Conservation (phyloP, 176 grass and related monocot genomes). For the Avena atlantica region DNA sequence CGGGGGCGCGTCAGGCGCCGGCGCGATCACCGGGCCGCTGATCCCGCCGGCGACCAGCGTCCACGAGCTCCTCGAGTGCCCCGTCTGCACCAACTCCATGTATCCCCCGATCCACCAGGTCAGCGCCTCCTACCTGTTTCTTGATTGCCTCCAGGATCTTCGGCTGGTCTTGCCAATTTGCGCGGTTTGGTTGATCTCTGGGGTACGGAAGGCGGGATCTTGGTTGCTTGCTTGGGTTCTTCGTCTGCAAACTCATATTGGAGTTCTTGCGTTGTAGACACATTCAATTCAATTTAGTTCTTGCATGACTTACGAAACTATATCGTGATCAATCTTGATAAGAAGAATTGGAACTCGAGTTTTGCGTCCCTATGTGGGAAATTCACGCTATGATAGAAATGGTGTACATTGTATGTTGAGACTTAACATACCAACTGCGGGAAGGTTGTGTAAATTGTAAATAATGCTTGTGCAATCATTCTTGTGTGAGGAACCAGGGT, state of each 20-base stretch:
- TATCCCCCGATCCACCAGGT: constrained; percentile 99
- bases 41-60: constrained; percentile 62
- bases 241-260: too few species aligned
- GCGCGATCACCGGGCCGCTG: not conserved
- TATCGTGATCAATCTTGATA: not conserved
- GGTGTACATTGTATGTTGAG: not conserved
- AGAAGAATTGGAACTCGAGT: not conserved
- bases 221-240: not conserved
- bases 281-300: too few species aligned
- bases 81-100: constrained; percentile 96
- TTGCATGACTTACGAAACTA: not conserved
- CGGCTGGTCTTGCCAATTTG: not conserved
- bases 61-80: constrained; percentile 97
- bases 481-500: not conserved
- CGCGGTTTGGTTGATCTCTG: not conserved
- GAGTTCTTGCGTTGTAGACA: too few species aligned
- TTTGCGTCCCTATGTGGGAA: constrained; percentile 1
- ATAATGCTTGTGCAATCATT: not conserved
- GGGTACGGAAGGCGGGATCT: constrained; percentile 37
- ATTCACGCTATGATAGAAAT: not conserved
- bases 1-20: not conserved
- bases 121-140: constrained; percentile 28
- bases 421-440: not conserved
- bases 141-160: constrained; percentile 5
- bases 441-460: not conserved